phyloP scores from a whole-genome alignment of 2,329 filamentous ascomycete genomes.

The Penicillium sp. region DNA sequence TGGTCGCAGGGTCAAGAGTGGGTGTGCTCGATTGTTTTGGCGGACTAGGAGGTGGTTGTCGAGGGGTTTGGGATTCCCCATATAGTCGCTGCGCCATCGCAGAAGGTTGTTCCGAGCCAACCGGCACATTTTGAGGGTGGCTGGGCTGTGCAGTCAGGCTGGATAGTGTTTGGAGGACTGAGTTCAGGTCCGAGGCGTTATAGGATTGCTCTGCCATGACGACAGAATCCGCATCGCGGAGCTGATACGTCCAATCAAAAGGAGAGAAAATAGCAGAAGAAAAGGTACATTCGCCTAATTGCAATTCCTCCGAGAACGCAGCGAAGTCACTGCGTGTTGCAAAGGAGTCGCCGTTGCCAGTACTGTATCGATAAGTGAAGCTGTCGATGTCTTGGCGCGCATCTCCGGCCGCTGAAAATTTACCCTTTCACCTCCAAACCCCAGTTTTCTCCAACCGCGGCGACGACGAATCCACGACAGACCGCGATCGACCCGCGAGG shows the following conservation, averaged over 20 bases:
- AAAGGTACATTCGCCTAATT: too few relatives aligned
- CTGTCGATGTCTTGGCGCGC: slow-evolving; percentile 26
- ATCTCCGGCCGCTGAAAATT: slow-evolving; percentile 27
- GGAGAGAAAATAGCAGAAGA: not conserved
- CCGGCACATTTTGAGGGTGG: slow-evolving; percentile 2
- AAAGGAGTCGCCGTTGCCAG: not conserved
- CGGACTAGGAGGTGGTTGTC: slow-evolving; percentile 4
- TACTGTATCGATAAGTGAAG: slow-evolving; percentile 7
- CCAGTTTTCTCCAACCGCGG: slow-evolving; percentile 11
- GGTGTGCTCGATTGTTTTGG: slow-evolving; percentile 10
- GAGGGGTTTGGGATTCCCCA: not conserved
- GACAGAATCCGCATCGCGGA: too few relatives aligned
- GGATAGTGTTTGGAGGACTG: slow-evolving; percentile 44
- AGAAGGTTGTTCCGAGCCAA: too few relatives aligned
- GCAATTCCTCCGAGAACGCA: too few relatives aligned
- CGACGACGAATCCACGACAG: slow-evolving; percentile 6
- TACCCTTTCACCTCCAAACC: slow-evolving; percentile 22
- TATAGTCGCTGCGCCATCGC: too few relatives aligned
- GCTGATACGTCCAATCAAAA: not conserved
- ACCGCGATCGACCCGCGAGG: not conserved
- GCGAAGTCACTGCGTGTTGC: too few relatives aligned
- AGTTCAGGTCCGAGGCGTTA: slow-evolving; percentile 38
- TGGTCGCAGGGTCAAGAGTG: slow-evolving; percentile 44
- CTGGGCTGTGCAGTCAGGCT: slow-evolving; percentile 28
- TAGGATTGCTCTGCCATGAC: slow-evolving; percentile 24